Base-by-base conservation (phyloP, 805 yeast genomes). In the Maudiozyma saulgeensis region DNA sequence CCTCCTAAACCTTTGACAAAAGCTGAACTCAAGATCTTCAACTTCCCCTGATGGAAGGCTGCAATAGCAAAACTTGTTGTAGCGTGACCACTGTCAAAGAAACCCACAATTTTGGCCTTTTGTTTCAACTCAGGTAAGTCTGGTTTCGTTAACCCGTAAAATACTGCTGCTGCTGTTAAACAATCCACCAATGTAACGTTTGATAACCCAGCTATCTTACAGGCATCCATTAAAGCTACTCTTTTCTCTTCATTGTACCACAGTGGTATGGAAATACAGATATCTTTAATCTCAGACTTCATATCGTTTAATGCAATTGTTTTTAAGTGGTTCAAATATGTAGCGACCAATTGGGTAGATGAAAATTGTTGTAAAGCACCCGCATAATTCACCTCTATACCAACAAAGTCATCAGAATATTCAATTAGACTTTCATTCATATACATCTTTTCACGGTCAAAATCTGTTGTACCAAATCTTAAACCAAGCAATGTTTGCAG, bases 161-260 rank as follows among this genome's bases (percentile, higher is more conserved):
- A 95, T 57, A 93, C 96, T 63, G 97, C 98, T 52, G 98, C 98
- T 53, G 98, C 97, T 51, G 98, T 90, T 58, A 87, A 84, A 69
- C 93, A 98, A 70, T 93, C 93, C 60, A 93, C 95, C 56, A 93
- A 81, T 79, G 98, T 86, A 51, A 91, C 97, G 52, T 97, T 97
- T 81, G 90, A 90, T 64, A 91, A 78, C 53, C 96, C 96, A 50
- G 97, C 97, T 68, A 91, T 86, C 66, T 76, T 79, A 66, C 96
- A 91, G 50, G 98, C 96, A 68, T 93, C 98, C 53, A 87, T 77
- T 57, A 93, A 84, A 55, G 96, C 96, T 63, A 96, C 87, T 73
- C 98, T 89, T 76, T 91, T 96, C 64, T 78, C 81, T 70, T 93
- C 97, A 49, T 95, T 80, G 79, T 86, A 91, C 97, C 98, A 91